Evolutionary conservation across 495 filamentous ascomycete genomes (phyloP).

Genomic region (Letharia columbiana): DNA sequence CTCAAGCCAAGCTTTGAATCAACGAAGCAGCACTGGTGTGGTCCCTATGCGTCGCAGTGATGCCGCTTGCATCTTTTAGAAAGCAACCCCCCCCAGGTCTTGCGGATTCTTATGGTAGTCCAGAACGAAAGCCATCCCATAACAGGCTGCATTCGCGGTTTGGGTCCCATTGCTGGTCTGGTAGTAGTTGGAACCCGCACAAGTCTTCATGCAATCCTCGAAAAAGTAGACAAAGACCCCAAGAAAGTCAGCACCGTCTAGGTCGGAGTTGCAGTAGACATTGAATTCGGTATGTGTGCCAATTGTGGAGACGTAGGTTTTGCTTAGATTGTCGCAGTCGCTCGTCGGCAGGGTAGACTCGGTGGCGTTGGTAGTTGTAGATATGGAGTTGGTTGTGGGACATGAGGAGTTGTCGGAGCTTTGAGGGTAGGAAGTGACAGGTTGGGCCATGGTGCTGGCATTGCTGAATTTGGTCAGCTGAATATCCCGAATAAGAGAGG

Average conservation of each 20-base stretch:
- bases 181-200: background rate
- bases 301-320: background rate
- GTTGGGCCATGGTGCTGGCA: background rate
- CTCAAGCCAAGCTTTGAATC: background rate
- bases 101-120: background rate
- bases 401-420: background rate
- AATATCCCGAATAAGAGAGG: background rate
- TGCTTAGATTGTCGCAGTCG: background rate
- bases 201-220: background rate
- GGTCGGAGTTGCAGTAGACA: background rate
- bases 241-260: background rate
- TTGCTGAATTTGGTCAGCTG: background rate
- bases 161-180: background rate
- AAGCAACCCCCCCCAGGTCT: background rate
- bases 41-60: background rate
- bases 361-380: background rate
- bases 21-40: background rate
- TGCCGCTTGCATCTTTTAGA: background rate
- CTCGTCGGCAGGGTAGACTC: background rate
- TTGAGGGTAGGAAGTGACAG: background rate
- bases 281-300: background rate
- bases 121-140: background rate
- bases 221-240: background rate
- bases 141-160: background rate
- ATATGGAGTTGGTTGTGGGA: background rate